These are phyloP conservation scores for Malus hybrid DNA, from an alignment of 331 rosid genomes.

Conservation along the genomic window DNA sequence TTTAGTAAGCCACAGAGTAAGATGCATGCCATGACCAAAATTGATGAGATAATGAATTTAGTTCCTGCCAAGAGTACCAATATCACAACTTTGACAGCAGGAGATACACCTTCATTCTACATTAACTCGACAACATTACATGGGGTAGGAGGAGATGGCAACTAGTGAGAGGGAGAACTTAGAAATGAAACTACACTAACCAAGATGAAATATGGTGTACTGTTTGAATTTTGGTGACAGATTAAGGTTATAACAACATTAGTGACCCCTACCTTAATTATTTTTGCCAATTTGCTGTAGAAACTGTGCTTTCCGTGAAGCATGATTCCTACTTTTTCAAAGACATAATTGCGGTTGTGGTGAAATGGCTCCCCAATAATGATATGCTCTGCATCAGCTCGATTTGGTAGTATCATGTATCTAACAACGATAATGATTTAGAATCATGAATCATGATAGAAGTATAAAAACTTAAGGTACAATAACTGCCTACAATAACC, in stretches of 20 bases:
- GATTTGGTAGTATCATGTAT: constrained; percentile 57
- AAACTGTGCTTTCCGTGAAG: constrained; percentile 76
- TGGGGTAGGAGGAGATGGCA: neutral
- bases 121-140: neutral
- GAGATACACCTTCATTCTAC: neutral
- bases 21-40: neutral
- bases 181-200: neutral
- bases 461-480: neutral
- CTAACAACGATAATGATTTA: constrained; percentile 25
- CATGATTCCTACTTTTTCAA: constrained; percentile 69
- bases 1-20: neutral
- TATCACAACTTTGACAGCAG: neutral
- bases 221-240: neutral
- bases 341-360: constrained; percentile 26
- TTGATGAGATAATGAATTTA: neutral
- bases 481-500: too few species aligned
- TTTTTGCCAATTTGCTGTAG: constrained; percentile 53
- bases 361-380: constrained; percentile 24
- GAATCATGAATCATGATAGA: constrained; percentile 8
- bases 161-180: neutral
- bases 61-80: neutral
- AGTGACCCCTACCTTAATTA: constrained; percentile 44
- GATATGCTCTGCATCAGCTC: constrained; percentile 28
- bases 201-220: neutral
- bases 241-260: neutral